Evolutionary conservation across 1,284 basidiomycete genomes (phyloP).

Genomic region (Polyporus tsugae): DNA sequence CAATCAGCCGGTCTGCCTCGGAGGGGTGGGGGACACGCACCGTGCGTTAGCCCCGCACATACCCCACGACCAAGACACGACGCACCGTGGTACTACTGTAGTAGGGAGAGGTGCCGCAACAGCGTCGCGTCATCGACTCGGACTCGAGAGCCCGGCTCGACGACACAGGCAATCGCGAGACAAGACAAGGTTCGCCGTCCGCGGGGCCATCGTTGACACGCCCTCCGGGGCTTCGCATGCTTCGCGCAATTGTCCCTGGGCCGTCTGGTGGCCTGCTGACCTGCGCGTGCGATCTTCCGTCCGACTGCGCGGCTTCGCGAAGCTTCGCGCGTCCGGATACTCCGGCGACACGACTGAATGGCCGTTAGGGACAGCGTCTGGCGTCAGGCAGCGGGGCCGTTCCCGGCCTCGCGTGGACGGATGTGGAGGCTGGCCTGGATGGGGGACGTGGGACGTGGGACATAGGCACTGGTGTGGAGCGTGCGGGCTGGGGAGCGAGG

Average conservation of each 20-base stretch:
- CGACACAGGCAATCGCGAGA: not conserved
- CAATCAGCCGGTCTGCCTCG: not conserved
- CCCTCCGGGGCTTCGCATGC: not conserved
- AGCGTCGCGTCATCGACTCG: not conserved
- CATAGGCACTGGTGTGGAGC: not conserved
- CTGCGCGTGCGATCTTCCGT: not conserved
- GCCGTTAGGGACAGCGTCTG: not conserved
- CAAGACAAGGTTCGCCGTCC: slow-evolving; percentile 6
- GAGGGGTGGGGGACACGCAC: not conserved
- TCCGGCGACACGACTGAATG: slow-evolving; percentile 14
- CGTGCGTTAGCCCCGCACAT: too few relatives aligned
- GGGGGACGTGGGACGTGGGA: not conserved
- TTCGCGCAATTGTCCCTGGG: slow-evolving; percentile 5
- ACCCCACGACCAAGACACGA: too few relatives aligned
- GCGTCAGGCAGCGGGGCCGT: slow-evolving; percentile 8
- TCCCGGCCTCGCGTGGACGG: slow-evolving; percentile 1
- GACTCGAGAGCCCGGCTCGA: too few relatives aligned
- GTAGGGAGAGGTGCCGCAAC: too few relatives aligned
- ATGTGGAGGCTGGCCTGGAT: slow-evolving; percentile 4
- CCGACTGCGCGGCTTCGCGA: slow-evolving; percentile 12
- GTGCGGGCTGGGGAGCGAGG: not conserved
- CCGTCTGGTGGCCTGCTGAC: not conserved
- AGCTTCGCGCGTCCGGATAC: slow-evolving; percentile 2
- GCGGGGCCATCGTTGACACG: not conserved
- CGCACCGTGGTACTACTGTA: too few relatives aligned